These are phyloP conservation scores for Starmerella apicola DNA, from an alignment of 805 yeast species.

Conservation along the genomic window DNA sequence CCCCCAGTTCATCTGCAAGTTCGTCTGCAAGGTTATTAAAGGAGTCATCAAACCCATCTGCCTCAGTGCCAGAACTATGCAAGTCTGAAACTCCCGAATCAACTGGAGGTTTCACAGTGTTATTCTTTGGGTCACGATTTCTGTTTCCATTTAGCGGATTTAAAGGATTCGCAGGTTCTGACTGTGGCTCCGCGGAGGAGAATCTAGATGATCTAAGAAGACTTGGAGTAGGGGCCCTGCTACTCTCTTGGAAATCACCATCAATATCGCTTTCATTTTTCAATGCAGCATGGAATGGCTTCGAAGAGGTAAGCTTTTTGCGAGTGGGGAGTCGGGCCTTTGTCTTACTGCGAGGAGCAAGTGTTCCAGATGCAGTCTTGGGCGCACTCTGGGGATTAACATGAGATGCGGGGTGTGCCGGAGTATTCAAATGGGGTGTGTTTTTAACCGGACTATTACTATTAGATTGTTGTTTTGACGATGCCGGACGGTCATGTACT, in stretches of 20 bases:
- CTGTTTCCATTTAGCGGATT: background rate
- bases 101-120: background rate
- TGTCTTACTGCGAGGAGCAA: conserved; percentile 4
- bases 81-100: background rate
- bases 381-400: background rate
- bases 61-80: background rate
- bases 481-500: background rate
- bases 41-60: conserved; percentile 20
- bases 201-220: background rate
- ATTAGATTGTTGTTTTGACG: background rate
- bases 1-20: conserved; percentile 25
- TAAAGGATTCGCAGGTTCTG: background rate
- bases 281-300: background rate
- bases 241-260: background rate
- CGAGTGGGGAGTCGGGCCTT: conserved; percentile 11
- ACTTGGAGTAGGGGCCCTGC: background rate
- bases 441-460: background rate
- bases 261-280: background rate
- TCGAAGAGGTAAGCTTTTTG: background rate
- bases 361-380: background rate
- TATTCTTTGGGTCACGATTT: background rate
- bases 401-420: background rate
- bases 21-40: conserved; percentile 25
- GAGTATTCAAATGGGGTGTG: background rate
- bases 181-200: background rate